Evolutionary conservation across 495 filamentous ascomycete genomes (phyloP).

Genomic region (Aspergillus avenaceus): DNA sequence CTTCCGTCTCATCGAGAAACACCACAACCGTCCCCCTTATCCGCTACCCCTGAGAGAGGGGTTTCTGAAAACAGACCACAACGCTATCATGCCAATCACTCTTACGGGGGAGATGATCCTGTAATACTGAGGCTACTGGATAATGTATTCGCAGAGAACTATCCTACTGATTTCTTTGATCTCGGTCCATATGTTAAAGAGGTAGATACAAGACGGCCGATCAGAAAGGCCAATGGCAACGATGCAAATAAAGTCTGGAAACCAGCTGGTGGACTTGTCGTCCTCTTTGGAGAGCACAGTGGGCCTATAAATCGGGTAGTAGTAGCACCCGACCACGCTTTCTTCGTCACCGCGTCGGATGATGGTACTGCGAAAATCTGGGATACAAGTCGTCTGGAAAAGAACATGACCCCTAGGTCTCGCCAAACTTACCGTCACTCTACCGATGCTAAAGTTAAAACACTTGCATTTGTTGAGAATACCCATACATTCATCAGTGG

Average conservation of each 20-base stretch:
- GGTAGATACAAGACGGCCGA: conserved; percentile 55
- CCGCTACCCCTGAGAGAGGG: conserved; percentile 30
- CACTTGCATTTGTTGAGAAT: conserved; percentile 86
- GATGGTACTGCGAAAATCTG: conserved; percentile 91
- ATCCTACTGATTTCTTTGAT: conserved; percentile 67
- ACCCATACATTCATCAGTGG: conserved; percentile 90
- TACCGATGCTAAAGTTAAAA: conserved; percentile 64
- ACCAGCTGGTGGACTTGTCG: conserved; percentile 78
- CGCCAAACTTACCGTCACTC: conserved; percentile 83
- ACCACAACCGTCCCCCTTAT: conserved; percentile 24
- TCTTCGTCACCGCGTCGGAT: conserved; percentile 92
- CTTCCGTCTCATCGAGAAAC: conserved; percentile 50
- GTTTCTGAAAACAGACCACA: conserved; percentile 17
- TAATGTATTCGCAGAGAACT: conserved; percentile 84
- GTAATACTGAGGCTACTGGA: conserved; percentile 81
- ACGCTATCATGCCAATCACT: conserved; percentile 52
- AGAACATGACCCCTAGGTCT: conserved; percentile 80
- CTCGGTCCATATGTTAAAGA: conserved; percentile 80
- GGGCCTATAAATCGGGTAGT: conserved; percentile 78
- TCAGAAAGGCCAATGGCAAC: conserved; percentile 54
- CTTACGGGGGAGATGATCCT: conserved; percentile 86
- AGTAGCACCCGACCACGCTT: conserved; percentile 83
- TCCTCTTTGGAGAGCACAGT: conserved; percentile 83
- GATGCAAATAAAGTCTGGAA: conserved; percentile 62
- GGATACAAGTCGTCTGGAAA: conserved; percentile 86